Evolutionary conservation across 768 basidiomycete species (phyloP), one percentile per base, ranked within the genome.

Genomic region (Lentinula edodes): DNA sequence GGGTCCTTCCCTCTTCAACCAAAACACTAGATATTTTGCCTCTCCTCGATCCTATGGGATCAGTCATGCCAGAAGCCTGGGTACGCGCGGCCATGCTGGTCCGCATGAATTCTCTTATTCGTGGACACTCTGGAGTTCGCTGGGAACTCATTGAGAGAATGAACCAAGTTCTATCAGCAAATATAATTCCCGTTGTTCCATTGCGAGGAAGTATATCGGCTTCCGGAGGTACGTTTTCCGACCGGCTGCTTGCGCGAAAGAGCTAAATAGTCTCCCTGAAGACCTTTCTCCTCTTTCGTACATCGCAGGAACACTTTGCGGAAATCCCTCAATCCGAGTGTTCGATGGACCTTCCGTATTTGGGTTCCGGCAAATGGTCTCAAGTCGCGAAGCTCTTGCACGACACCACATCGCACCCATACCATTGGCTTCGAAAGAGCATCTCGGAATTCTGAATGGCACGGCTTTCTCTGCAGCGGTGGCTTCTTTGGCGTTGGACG

Each of bases 61-160:
- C 85, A 10, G 85, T 81, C 62, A 93, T 95, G 90, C 92, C 93
- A 4, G 87, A 90, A 62, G 77, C 90, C 2, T 93, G 93, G 90
- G 91, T 93, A 36, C 87, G 93, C 58, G 93, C 89, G 12, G 91
- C 93, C 1, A 92, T 95, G 67, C 74, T 93, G 9, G 80, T 95
- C 66, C 90, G 93, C 65, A 88, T 91, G 80, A 95, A 95, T 73
- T 93, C 91, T 4, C 83, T 95, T 46, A 86, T 93, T 58, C 87
- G 93, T 6, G 93, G 92, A 0, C 93, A 95, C 74, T 93, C 91
- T 20, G 93, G 90, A 38, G 85, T 95, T 12, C 83, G 92, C 41
- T 87, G 87, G 82, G 85, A 88, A 63, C 82, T 95, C 54, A 83
- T 95, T 61, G 80, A 90, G 71, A 86, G 86, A 68, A 92, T 95